Evolutionary conservation across 495 filamentous ascomycete species (phyloP), one percentile per base, ranked within the genome.

Genomic region (Hamigera avellanea): DNA sequence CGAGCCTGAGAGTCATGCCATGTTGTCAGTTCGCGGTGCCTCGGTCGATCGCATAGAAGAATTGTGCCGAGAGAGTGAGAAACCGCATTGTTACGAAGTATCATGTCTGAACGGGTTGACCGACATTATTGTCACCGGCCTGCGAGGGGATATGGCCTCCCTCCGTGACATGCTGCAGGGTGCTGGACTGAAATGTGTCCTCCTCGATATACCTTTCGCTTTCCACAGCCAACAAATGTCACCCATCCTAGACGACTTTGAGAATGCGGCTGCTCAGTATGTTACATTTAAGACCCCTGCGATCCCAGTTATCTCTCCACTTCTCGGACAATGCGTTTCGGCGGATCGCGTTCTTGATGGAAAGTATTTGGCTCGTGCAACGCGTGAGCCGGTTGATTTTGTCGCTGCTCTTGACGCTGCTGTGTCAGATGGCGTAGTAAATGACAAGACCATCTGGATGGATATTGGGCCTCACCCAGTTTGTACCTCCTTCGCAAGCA

Each of bases 91-190:
- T n/a, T n/a, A 30, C 12, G 28, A 30, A 12, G 28, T 81, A 28
- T 67, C 76, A 12, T 85, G 79, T 52, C 61, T 75, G 41, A 85
- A 85, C 35, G 69, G 70, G 2, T 68, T 66, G 0, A 47, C 56
- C n/a, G 75, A 78, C 39, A 78, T 72, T 0, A 78, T 83, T 2
- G 48, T 83, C 17, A 70, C 70, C 32, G 78, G 78, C 12, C 41
- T 56, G 6, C 45, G 49, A 4, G 43, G 49, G 0, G 57, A 74
- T 2, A 56, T 67, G 9, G 42, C 49, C 2, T 19, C 18, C 2
- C 23, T 52, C 6, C 1, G 7, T 0, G 25, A 17, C 0, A 8
- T 12, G 2, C 37, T 60, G 12, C 14, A 50, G 6, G 30, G 28
- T 1, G 12, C 23, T 1, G 53, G 51, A 0, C 21, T 39, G 30